Evolutionary conservation across 2,329 filamentous ascomycete genomes (phyloP), one percentile per base, ranked within the genome.

Genomic region (Chaetomiaceae sp.): DNA sequence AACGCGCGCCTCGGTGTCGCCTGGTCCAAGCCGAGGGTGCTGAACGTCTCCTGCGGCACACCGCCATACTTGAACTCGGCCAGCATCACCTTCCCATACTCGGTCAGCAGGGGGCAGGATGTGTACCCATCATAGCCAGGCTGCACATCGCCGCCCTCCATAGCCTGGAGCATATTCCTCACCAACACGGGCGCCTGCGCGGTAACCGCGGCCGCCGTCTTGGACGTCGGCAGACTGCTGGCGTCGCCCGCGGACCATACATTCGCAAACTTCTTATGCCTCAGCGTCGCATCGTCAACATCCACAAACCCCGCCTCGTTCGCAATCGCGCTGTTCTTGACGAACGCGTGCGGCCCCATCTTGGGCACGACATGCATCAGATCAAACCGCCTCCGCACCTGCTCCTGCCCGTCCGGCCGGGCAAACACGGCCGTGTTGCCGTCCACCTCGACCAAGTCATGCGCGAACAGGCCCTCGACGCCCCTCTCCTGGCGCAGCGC

Each of bases 171-270:
- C 43, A 75, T 57, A 61, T 75, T 75, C 44, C 65, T 57, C n/a
- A 75, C 65, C 48, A 75, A 62, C 14, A 75, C 70, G 1, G 73
- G 73, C 1, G 70, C 65, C 61, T 75, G 70, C 5, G 73, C 64
- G 1, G 73, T 70, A 60, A 75, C 70, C 33, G 73, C 73, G 7
- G 73, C 73, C 0, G 73, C 72, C 8, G 73, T 75, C 66, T 75
- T 75, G 63, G 63, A 79, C 0, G 78, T 83, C 1, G 80, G 79
- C 45, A 83, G 64, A 43, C 74, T 80, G n/a, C 79, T 79, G 0
- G 80, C 80, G 55, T 83, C 80, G 13, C 80, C 80, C 0, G 73
- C 71, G 4, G 79, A 80, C 80, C 80, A 84, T 48, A 83, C 74
- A 47, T 83, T 83, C 58, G 67, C 54, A 61, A 70, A 82, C 60